Conservation (phyloP, 2,329 filamentous ascomycete species). For the Fusarium sp. region DNA sequence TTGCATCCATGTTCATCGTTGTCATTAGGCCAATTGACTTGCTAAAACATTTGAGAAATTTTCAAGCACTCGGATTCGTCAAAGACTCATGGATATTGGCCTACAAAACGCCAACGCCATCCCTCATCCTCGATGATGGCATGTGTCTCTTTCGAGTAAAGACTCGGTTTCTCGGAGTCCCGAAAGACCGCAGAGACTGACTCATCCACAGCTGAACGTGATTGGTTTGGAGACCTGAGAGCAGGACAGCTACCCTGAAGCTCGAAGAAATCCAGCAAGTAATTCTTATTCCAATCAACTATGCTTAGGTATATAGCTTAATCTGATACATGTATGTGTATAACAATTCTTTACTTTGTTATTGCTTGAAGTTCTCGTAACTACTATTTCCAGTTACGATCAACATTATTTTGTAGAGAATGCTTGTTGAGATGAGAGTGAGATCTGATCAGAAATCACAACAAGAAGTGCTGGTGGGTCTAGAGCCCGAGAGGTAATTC, state of each 20-base stretch:
- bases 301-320: accelerated
- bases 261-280: accelerated
- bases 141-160: background rate
- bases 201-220: accelerated
- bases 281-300: background rate
- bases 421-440: too few species aligned
- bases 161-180: background rate
- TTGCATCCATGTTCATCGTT: background rate
- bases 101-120: background rate
- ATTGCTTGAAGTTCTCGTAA: accelerated
- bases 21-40: background rate
- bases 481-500: accelerated
- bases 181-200: background rate
- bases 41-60: background rate
- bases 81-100: background rate
- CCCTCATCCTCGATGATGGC: background rate
- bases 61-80: background rate
- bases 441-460: too few species aligned
- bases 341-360: accelerated
- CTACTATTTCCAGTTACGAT: accelerated
- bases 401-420: accelerated
- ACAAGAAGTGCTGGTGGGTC: too few species aligned
- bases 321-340: accelerated
- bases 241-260: background rate
- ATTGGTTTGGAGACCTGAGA: background rate